Conservation (phyloP, 129 eudicot genomes). For the Centaurea solstitialis region DNA sequence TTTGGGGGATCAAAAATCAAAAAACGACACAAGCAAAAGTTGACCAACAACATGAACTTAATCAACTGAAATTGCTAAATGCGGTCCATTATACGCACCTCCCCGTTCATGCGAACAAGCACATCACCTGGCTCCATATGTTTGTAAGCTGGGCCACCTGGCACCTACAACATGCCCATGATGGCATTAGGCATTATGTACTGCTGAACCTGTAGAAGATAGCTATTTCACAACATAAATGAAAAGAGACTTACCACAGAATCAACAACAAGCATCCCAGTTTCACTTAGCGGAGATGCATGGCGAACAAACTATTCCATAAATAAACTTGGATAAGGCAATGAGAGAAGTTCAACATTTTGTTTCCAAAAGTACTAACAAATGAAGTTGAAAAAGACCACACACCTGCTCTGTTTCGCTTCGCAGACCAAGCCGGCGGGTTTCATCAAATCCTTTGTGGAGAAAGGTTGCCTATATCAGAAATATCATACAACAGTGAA, state of each 20-base stretch:
- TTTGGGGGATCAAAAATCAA: not conserved
- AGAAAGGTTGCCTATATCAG: constrained; percentile 78
- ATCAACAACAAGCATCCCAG: constrained; percentile 99
- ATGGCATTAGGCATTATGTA: constrained; percentile 8
- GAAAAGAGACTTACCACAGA: constrained; percentile 69
- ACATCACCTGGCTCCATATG: constrained; percentile 94
- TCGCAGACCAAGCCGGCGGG: constrained; percentile 92
- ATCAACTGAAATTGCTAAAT: not conserved
- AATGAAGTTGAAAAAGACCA: not conserved
- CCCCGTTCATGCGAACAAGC: constrained; percentile 83
- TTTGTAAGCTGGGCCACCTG: constrained; percentile 92
- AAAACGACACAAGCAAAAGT: not conserved
- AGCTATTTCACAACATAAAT: constrained; percentile 9
- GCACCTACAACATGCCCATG: constrained; percentile 63
- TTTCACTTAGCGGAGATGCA: constrained; percentile 88
- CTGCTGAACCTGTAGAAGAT: not conserved
- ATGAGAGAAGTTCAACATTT: not conserved
- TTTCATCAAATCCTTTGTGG: constrained; percentile 98
- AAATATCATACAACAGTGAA: constrained; percentile 18
- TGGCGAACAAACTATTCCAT: constrained; percentile 82
- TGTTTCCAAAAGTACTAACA: not conserved
- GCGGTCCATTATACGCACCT: constrained; percentile 45
- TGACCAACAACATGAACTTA: not conserved
- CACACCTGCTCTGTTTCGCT: constrained; percentile 86
- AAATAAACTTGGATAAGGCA: constrained; percentile 17